Evolutionary conservation across 768 basidiomycete genomes (phyloP), one percentile per base, ranked within the genome.

Genomic region (Boletus bicolor): DNA sequence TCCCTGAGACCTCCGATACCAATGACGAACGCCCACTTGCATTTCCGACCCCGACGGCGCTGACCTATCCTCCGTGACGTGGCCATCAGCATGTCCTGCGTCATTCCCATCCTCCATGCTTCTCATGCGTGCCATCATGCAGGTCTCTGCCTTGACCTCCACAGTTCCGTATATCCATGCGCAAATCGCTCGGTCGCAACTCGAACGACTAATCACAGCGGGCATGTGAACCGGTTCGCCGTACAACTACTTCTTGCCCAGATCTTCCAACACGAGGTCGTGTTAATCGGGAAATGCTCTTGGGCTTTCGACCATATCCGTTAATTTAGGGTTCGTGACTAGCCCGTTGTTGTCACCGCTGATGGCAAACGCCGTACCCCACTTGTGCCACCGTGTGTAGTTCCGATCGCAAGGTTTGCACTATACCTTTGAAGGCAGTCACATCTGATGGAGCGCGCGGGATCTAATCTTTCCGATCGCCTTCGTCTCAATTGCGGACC

Each of bases 291-390:
- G 70, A 59, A 68, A 54, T 63, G 21, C 41, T 44, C 42, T 53
- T 44, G 66, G 59, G 50, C 53, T 53, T 55, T 68, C 66, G 35
- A 53, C 60, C 57, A 68, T 49, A 64, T 70, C 70, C 68, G 66
- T 61, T 64, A 54, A 57, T 61, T 70, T 69, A 68, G 67, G 66
- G 68, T 70, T 68, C 55, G 56, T 51, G 38, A 47, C 57, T 28
- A 44, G 53, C 8, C 59, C 43, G 43, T 17, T 37, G 59, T 32
- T 54, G 56, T 61, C 59, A 56, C 58, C 47, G 44, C 7, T 57
- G 56, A 61, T 68, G 66, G 55, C 44, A 58, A 58, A 60, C 51
- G 53, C 55, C 56, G 63, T 63, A 58, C 67, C 56, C 60, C 60
- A 62, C 55, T 53, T 30, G 28, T 45, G 44, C 53, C 49, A 54